Conservation (phyloP, 2,329 filamentous ascomycete genomes). For the Myriosclerotinia curreyana region DNA sequence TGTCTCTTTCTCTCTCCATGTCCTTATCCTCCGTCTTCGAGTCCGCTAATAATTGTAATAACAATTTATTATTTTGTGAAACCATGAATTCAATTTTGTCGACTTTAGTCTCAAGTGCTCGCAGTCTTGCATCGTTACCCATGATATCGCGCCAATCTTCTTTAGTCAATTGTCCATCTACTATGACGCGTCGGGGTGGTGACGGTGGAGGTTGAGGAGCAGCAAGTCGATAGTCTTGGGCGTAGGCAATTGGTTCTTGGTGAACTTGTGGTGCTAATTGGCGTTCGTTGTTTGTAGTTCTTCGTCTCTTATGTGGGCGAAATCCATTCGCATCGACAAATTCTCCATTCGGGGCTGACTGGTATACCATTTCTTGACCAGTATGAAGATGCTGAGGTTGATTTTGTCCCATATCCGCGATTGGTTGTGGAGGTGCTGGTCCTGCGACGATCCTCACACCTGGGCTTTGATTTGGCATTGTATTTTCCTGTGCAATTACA, state of each 20-base stretch:
- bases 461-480: conserved; percentile 27
- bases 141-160: conserved; percentile 40
- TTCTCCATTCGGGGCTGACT: conserved; percentile 23
- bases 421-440: conserved; percentile 25
- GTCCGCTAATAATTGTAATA: conserved; percentile 36
- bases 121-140: conserved; percentile 38
- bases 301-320: conserved; percentile 35
- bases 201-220: conserved; percentile 34
- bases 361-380: conserved; percentile 30
- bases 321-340: conserved; percentile 33
- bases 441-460: conserved; percentile 25
- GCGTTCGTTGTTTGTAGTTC: conserved; percentile 34
- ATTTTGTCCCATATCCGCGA: conserved; percentile 27
- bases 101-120: conserved; percentile 37
- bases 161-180: conserved; percentile 38
- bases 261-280: conserved; percentile 33
- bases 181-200: conserved; percentile 35
- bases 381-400: conserved; percentile 14
- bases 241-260: conserved; percentile 30
- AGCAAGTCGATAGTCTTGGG: conserved; percentile 9
- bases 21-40: conserved; percentile 26
- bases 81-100: conserved; percentile 39
- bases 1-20: conserved; percentile 32
- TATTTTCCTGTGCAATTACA: conserved; percentile 36
- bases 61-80: conserved; percentile 38